Evolutionary conservation across 441 rosid genomes (phyloP), one percentile per base, ranked within the genome.

Genomic region (Pelargonium myrrhifolium): DNA sequence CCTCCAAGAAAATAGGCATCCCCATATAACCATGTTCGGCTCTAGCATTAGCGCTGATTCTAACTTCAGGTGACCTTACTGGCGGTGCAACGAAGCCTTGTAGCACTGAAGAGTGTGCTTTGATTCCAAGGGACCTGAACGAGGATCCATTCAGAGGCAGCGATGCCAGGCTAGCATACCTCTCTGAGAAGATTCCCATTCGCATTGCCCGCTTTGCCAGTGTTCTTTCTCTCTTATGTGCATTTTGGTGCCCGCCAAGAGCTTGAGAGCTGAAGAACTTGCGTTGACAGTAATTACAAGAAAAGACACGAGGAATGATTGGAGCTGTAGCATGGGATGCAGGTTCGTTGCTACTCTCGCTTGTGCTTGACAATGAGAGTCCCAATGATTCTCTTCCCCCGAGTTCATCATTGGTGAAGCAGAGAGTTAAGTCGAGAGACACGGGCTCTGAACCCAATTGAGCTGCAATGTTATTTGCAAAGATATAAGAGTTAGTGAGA

Each of bases 241-340:
- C 96, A 62, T 89, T 87, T 71, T 89, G 96, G 71, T 89, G 96
- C 35, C 93, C 96, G 0, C 96, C 96, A 42, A 87, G 78, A 62
- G 96, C 96, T 71, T 89, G 96, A 47, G 96, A 89, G 74, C 96
- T 86, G 62, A 82, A 87, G 71, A 89, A 89, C 82, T 87, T 86
- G 66, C 96, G 79, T 70, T 85, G 93, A 68, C 96, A 89, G 67
- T 82, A 89, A 68, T 89, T 89, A 76, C 96, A 89, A 0, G 92
- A 82, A 68, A 89, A 89, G 10, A 87, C 86, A 72, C 90, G 71
- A 59, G 80, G 82, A 20, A 62, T 28, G 65, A 83, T 71, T 62
- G 79, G 66, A 39, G 71, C 59, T 31, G 84, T 8, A 9, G 79
- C 15, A 42, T 68, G 67, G 1, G 75, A 65, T 67, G 77, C 67